Evolutionary conservation across 2,329 filamentous ascomycete species (phyloP), one percentile per base, ranked within the genome.

Genomic region (Coniochaeta sp.): DNA sequence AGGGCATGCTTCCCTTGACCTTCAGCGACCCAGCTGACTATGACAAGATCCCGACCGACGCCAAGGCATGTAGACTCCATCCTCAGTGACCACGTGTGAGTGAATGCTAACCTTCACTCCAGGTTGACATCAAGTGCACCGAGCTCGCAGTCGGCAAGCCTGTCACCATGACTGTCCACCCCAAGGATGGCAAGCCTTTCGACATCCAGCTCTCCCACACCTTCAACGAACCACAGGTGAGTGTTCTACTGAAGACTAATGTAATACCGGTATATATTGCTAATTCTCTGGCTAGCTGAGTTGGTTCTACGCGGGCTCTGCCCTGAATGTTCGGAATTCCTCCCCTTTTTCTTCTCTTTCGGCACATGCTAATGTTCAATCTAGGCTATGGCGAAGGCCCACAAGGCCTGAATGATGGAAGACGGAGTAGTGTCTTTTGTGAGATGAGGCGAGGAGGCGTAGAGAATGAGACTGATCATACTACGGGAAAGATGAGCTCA

Each of bases 1-100:
- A 99, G 87, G 95, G 95, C 80, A 97, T 99, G 93, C 90, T 99
- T 80, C 95, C 95, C 71, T 85, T 99, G 67, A 98, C 93, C 70
- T 99, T 99, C 81, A 79, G 86, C 61, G 88, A 98, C 74, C 93
- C 93, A 61, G 93, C 89, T 74, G 95, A 99, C 78, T 99, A 99
- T 78, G 95, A 99, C 77, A 96, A 91, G 86, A 93, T 99, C 77
- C 86, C 89, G 74, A 90, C 92, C 67, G 88, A 95, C 63, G 95
- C 96, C 83, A 93, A 89, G 80, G 87, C 82, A 72, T 68, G 73
- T 72, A 43, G 14, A 26, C 16, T 28, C 3, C 36, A 26, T 54
- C 50, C 26, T 61, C 8, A 6, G 43, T 11, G 19, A 47, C 17
- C 3, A 17, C 16, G 2, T 40, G 9, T 59, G 3, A 24, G 28